These are phyloP conservation scores for Diplodia seriata DNA, from an alignment of 2,329 filamentous ascomycete species.

Conservation along the genomic window DNA sequence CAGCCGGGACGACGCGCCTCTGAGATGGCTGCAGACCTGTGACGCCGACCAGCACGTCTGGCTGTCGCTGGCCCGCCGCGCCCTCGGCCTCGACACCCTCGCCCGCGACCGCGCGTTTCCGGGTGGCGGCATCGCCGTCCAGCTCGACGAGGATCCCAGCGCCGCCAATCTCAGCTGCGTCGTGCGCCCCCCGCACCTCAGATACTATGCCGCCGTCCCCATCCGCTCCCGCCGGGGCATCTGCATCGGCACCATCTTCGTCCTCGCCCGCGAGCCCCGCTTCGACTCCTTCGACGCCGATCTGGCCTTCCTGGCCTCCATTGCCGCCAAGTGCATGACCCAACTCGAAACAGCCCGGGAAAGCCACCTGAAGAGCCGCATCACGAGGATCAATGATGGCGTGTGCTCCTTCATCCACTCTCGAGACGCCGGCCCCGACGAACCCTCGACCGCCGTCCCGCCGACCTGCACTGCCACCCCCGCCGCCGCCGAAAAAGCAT, in stretches of 20 bases:
- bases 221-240: constrained; percentile 32
- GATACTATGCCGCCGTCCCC: constrained; percentile 34
- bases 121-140: constrained; percentile 21
- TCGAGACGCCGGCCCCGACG: constrained; percentile 8
- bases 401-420: constrained; percentile 29
- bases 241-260: constrained; percentile 35
- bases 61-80: constrained; percentile 29
- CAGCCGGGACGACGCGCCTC: constrained; percentile 3
- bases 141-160: constrained; percentile 12
- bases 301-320: constrained; percentile 25
- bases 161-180: constrained; percentile 27
- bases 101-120: constrained; percentile 24
- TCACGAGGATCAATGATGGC: constrained; percentile 21
- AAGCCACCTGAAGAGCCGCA: constrained; percentile 30
- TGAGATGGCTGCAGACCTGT: constrained; percentile 9
- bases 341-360: constrained; percentile 34
- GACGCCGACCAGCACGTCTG: constrained; percentile 13
- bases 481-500: neutral
- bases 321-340: constrained; percentile 33
- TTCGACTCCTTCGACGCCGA: constrained; percentile 25
- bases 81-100: constrained; percentile 17
- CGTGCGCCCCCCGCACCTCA: constrained; percentile 15
- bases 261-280: constrained; percentile 31
- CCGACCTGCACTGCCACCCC: neutral
- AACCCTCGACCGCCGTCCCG: constrained; percentile 1